Percentiles rank a stretch among this genome's conserved stretches.
phyloP scores from a whole-genome alignment of 768 basidiomycete species.

The Hericium erinaceus region DNA sequence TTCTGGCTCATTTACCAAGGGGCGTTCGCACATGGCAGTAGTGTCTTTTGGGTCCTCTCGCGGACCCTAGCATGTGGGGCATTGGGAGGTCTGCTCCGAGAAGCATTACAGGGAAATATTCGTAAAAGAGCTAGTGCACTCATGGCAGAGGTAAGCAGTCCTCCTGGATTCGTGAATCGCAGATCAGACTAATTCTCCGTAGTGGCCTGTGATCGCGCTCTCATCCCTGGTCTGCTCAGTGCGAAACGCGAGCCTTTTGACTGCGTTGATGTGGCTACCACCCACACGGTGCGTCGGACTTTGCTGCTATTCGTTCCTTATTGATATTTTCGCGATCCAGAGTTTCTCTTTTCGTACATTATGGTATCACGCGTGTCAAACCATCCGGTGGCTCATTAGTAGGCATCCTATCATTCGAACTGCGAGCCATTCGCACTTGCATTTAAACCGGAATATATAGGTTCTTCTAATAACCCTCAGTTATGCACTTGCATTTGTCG shows the following conservation, averaged over 20 bases:
- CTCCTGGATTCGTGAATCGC: not conserved
- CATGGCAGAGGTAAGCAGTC: conserved; percentile 33
- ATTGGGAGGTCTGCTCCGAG: conserved; percentile 56
- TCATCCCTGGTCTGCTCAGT: conserved; percentile 60
- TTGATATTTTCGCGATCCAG: conserved; percentile 27
- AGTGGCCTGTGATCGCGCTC: conserved; percentile 69
- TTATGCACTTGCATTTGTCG: conserved; percentile 44
- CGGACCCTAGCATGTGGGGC: conserved; percentile 65
- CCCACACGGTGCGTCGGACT: conserved; percentile 44
- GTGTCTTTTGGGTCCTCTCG: conserved; percentile 71
- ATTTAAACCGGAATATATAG: conserved; percentile 36
- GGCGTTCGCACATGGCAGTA: conserved; percentile 55
- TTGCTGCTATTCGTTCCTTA: not conserved
- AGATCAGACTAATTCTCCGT: conserved; percentile 7
- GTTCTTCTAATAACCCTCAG: conserved; percentile 37
- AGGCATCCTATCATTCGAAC: conserved; percentile 14
- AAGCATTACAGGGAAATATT: conserved; percentile 42
- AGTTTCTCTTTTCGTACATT: conserved; percentile 60
- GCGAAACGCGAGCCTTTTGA: conserved; percentile 58
- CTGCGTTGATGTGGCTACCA: conserved; percentile 59
- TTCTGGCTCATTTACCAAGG: conserved; percentile 59
- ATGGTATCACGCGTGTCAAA: conserved; percentile 58
- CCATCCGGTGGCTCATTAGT: conserved; percentile 43
- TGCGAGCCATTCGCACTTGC: not conserved
- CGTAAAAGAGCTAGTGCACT: conserved; percentile 34